Base-by-base conservation (phyloP, 2,329 filamentous ascomycete species). In the Phaeosphaeria sp. region DNA sequence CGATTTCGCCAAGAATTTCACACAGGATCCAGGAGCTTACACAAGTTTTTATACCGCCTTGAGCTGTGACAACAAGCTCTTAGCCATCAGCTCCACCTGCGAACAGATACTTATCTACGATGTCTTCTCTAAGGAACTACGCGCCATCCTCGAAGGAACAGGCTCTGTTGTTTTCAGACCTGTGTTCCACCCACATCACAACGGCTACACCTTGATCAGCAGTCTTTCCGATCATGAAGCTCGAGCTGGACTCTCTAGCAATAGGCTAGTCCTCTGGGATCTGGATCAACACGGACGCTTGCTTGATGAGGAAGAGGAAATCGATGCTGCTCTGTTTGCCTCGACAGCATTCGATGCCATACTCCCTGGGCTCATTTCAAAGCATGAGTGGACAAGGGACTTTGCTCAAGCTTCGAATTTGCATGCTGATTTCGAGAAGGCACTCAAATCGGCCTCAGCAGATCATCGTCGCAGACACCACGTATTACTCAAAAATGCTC, bases 261-360 rank as follows among this genome's bases (percentile, higher is more conserved):
- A 56, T 30, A 52, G 54, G 27, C 60, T 74, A 4, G 63, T 68
- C 0, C 52, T 74, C 27, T 74, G 71, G 69, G 69, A 73, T 9
- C 55, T 74, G 1, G 68, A 73, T 27, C 57, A 61, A 18, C 59
- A 71, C 30, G 72, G 71, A 0, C 68, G 68, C 20, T 50, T 67
- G 17, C 36, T 74, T 0, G 69, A 68, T 33, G 65, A 70, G 36
- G 71, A 73, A 58, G 69, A 74, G 46, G 54, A 61, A 1, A 65
- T 74, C 30, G 66, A 73, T 49, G 36, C 64, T 7, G 43, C 58
- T 4, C 51, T 43, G 1, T 60, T 71, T 39, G 71, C 72, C 13
- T 51, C 53, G 3, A 68, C 66, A 60, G 71, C 72, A 6, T 60
- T 75, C 25, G 62, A 68, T 18, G 66, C 65, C 6, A 73, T 75